A percentile compares a stretch with the other conserved stretches of the same genome.
Evolutionary conservation across 441 rosid genomes (phyloP).

Genomic region (Corymbia calophylla): DNA sequence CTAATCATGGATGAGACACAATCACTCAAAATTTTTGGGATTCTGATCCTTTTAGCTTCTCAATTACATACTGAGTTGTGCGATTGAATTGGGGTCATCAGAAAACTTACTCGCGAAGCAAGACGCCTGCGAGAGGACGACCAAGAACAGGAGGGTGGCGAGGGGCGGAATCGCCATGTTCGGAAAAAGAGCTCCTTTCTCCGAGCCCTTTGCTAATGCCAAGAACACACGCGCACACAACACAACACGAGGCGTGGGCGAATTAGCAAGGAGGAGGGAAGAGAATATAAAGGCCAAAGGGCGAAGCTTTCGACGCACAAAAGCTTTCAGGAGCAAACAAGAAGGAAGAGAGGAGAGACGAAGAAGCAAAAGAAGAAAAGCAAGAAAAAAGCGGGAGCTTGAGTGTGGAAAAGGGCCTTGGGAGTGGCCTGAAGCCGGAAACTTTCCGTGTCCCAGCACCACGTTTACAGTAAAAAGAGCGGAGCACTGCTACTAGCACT

Average conservation of each 20-base stretch:
- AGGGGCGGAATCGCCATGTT: background rate
- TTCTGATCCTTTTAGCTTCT: background rate
- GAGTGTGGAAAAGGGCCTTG: background rate
- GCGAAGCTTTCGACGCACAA: background rate
- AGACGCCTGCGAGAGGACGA: background rate
- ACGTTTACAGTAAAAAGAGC: background rate
- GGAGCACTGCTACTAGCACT: background rate
- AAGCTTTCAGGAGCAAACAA: background rate
- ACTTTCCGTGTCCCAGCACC: background rate
- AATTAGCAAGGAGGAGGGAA: background rate
- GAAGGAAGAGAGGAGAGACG: background rate
- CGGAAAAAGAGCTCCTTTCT: background rate
- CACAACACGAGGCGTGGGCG: background rate
- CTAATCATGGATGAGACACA: background rate
- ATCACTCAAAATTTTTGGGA: background rate
- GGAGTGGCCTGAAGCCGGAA: background rate
- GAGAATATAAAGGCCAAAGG: background rate
- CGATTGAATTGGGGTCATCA: background rate
- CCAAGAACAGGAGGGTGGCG: background rate
- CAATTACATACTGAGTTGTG: background rate
- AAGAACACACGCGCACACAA: background rate
- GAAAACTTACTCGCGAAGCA: background rate
- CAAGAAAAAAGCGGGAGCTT: background rate
- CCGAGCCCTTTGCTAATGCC: background rate
- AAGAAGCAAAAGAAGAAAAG: background rate